phyloP scores from a whole-genome alignment of 106 monocot genomes.

The Allium sativum region DNA sequence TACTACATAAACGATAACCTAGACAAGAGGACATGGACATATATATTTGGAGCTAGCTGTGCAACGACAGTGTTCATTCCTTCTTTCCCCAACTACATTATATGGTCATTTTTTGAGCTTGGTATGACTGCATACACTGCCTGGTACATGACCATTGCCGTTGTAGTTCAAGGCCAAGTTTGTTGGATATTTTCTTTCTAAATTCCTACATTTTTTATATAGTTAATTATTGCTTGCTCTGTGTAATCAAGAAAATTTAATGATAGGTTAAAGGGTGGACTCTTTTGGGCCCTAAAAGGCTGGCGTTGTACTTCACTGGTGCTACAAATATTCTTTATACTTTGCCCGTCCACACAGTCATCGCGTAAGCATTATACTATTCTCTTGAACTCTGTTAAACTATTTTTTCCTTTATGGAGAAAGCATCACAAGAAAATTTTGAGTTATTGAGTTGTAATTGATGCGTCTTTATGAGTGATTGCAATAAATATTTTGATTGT shows the following conservation, averaged over 20 bases:
- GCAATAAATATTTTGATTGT: too few relatives aligned
- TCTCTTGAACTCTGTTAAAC: background rate
- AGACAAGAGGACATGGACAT: too few relatives aligned
- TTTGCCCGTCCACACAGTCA: conserved; percentile 41
- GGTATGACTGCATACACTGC: background rate
- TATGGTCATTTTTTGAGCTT: conserved; percentile 4
- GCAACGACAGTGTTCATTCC: conserved; percentile 15
- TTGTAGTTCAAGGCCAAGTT: conserved; percentile 1
- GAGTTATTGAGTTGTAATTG: too few relatives aligned
- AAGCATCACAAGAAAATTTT: too few relatives aligned
- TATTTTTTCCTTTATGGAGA: too few relatives aligned
- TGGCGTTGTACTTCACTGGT: conserved; percentile 44
- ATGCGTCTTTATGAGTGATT: too few relatives aligned
- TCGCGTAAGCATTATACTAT: conserved; percentile 17
- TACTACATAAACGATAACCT: too few relatives aligned
- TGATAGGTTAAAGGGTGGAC: conserved; percentile 14
- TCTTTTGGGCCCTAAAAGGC: conserved; percentile 18
- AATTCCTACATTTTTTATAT: background rate
- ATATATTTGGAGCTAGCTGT: conserved; percentile 16
- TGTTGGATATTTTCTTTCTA: background rate
- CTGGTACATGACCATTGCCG: conserved; percentile 5
- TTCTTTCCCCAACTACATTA: conserved; percentile 16
- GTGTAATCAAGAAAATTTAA: background rate
- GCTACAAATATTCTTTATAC: conserved; percentile 47
- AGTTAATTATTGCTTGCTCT: background rate